Conservation (phyloP, 192 early-diverging fungal species). For the Entophlyctis helioformis region DNA sequence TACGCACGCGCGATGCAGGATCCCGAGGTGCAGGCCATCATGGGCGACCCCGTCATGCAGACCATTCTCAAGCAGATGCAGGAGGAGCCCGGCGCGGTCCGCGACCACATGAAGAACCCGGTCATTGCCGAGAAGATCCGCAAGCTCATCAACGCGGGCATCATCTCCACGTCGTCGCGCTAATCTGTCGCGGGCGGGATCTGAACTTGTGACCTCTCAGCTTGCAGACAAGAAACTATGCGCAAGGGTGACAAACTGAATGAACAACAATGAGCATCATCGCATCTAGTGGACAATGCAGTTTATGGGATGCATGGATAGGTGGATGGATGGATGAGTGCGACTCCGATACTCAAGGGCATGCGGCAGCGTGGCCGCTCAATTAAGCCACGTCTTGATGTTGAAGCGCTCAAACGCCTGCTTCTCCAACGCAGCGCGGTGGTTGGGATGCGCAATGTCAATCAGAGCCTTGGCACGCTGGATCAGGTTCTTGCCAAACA, state of each 20-base stretch:
- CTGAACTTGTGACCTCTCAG: too few species aligned
- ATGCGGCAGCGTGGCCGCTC: conserved; percentile 26
- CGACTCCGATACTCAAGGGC: too few species aligned
- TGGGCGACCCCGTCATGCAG: conserved; percentile 93
- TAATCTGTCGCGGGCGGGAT: too few species aligned
- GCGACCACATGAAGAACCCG: conserved; percentile 95
- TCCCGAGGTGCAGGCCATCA: conserved; percentile 78
- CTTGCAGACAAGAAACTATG: too few species aligned
- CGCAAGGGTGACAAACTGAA: too few species aligned
- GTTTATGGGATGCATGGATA: too few species aligned
- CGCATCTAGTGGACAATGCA: too few species aligned
- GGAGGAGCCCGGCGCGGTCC: conserved; percentile 80
- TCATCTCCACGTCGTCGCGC: too few species aligned
- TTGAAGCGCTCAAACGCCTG: conserved; percentile 29
- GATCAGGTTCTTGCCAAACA: conserved; percentile 39
- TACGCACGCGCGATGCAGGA: conserved; percentile 77
- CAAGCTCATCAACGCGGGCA: conserved; percentile 81
- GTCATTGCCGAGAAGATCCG: conserved; percentile 85
- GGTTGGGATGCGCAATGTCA: conserved; percentile 35
- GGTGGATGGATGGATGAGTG: too few species aligned
- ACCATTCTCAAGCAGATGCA: conserved; percentile 96
- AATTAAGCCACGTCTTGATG: conserved; percentile 10
- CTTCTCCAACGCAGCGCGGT: conserved; percentile 23
- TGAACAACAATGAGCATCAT: too few species aligned
- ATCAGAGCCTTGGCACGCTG: conserved; percentile 33